Conservation (phyloP, 2,329 filamentous ascomycete genomes). For the Fusarium graminum region DNA sequence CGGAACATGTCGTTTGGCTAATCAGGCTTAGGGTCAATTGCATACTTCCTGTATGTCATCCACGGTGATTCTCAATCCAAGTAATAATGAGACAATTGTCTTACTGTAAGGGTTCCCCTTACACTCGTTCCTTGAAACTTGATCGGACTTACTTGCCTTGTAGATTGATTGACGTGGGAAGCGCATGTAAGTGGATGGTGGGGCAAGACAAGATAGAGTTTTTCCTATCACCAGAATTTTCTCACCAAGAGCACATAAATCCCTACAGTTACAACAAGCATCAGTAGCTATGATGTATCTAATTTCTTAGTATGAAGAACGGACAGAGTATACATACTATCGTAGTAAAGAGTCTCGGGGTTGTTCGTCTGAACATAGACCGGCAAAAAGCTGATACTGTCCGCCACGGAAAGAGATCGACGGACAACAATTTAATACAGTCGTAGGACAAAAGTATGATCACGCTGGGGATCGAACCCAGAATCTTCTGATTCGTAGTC, state of each 20-base stretch:
- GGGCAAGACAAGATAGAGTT: neutral
- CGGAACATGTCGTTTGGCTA: neutral
- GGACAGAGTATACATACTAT: neutral
- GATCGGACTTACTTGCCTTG: neutral
- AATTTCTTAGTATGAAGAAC: too few relatives aligned
- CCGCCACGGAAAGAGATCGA: neutral
- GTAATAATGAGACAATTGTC: too few relatives aligned
- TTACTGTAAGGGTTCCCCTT: too few relatives aligned
- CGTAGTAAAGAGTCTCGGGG: neutral
- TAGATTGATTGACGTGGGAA: neutral
- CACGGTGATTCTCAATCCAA: too few relatives aligned
- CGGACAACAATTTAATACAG: neutral
- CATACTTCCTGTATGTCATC: too few relatives aligned
- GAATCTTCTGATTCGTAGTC: slow-evolving; percentile 53
- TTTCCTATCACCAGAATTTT: neutral
- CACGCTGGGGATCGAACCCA: slow-evolving; percentile 51
- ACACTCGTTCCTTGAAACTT: too few relatives aligned
- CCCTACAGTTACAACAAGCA: neutral
- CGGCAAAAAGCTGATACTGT: slow-evolving; percentile 1
- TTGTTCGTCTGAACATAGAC: neutral
- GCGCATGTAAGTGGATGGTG: neutral
- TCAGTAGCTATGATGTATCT: neutral
- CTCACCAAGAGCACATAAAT: too few relatives aligned
- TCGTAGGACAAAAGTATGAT: slow-evolving; percentile 17
- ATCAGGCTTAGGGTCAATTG: neutral